phyloP scores from a whole-genome alignment of 2,329 filamentous ascomycete species.

The Mycosphaerella sp. region DNA sequence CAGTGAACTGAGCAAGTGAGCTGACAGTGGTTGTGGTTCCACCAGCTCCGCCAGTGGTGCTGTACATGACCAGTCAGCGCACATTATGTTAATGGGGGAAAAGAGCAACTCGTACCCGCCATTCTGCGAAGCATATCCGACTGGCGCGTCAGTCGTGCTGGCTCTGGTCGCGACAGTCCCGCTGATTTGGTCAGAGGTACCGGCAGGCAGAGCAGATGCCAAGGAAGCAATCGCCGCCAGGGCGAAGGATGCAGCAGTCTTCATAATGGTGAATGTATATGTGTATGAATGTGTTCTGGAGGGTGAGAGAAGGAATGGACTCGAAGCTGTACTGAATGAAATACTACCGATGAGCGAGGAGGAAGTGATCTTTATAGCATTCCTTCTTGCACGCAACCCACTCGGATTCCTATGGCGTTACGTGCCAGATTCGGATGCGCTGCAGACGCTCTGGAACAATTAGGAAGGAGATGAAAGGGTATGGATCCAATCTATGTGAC shows the following conservation, averaged over 20 bases:
- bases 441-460: background rate
- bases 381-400: background rate
- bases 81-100: background rate
- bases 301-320: conserved; percentile 9
- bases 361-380: background rate
- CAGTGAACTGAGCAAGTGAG: conserved; percentile 38
- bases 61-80: background rate
- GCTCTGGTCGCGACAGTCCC: background rate
- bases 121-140: conserved; percentile 28
- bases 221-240: conserved; percentile 25
- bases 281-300: background rate
- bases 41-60: conserved; percentile 44
- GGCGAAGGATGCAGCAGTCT: conserved; percentile 18
- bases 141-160: conserved; percentile 7
- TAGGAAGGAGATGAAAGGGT: conserved; percentile 5
- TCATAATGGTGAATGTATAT: conserved; percentile 7
- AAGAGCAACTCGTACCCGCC: conserved; percentile 17
- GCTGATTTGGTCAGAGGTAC: background rate
- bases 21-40: conserved; percentile 43
- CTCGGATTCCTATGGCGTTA: background rate
- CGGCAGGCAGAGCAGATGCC: conserved; percentile 18
- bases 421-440: background rate
- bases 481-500: background rate
- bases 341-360: background rate
- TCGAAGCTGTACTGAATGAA: background rate